Conservation (phyloP, 371 early-diverging fungal species). For the Lichtheimia ramosa region DNA sequence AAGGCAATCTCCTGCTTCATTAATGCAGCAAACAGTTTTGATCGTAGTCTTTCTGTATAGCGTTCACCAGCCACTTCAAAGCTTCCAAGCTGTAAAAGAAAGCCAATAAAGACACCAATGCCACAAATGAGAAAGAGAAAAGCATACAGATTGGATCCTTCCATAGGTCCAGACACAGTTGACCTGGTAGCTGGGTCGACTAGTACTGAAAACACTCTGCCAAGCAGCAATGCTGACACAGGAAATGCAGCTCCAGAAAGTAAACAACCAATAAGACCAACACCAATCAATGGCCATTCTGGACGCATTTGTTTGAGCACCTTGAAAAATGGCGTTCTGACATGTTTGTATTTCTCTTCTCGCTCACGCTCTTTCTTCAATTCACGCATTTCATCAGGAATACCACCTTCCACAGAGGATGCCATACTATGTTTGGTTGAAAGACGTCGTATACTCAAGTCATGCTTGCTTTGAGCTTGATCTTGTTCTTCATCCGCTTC, state of each 20-base stretch:
- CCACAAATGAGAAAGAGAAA: constrained; percentile 66
- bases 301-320: constrained; percentile 37
- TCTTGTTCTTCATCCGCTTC: not conserved
- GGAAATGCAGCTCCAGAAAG: constrained; percentile 53
- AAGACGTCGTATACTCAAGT: not conserved
- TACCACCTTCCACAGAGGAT: constrained; percentile 19
- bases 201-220: constrained; percentile 21
- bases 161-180: constrained; percentile 24
- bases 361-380: constrained; percentile 38
- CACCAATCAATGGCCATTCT: constrained; percentile 36
- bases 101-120: constrained; percentile 39
- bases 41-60: constrained; percentile 59
- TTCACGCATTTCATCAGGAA: constrained; percentile 12
- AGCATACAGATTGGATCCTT: constrained; percentile 66
- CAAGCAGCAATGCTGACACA: constrained; percentile 19
- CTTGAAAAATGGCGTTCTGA: constrained; percentile 41
- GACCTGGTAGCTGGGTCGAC: constrained; percentile 13
- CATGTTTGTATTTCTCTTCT: constrained; percentile 24
- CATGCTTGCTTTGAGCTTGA: not conserved
- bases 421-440: constrained; percentile 3
- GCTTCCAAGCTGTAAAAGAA: constrained; percentile 23
- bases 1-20: constrained; percentile 79
- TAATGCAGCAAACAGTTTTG: constrained; percentile 47
- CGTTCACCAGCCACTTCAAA: constrained; percentile 49
- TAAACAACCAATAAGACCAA: constrained; percentile 47